phyloP scores from a whole-genome alignment of 441 rosid species.

The Mallotus japonicus region DNA sequence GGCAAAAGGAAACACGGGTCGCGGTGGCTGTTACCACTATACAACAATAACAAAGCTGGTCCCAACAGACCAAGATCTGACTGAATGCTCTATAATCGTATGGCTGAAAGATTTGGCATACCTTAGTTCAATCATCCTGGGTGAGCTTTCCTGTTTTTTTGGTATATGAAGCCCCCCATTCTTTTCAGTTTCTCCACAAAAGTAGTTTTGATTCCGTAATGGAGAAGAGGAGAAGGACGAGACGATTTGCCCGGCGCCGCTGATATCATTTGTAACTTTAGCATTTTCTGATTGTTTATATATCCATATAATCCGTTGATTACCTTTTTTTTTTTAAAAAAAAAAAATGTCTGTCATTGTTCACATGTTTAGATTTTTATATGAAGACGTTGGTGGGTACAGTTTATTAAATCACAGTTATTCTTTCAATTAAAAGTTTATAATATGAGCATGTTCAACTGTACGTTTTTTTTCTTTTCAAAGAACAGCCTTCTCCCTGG shows the following conservation, averaged over 20 bases:
- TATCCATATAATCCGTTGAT: conserved; percentile 24
- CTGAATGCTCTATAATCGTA: conserved; percentile 23
- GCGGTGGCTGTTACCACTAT: conserved; percentile 70
- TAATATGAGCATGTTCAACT: neutral
- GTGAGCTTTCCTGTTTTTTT: conserved; percentile 33
- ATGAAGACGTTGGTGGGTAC: neutral
- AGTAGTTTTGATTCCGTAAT: conserved; percentile 1
- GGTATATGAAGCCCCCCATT: conserved; percentile 30
- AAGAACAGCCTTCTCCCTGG: neutral
- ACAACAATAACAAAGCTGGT: conserved; percentile 52
- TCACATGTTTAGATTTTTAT: conserved; percentile 10
- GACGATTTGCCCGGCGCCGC: conserved; percentile 17
- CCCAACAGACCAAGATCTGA: conserved; percentile 77
- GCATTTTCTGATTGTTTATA: conserved; percentile 27
- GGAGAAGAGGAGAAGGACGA: conserved; percentile 22
- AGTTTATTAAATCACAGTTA: neutral
- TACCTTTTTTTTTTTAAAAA: neutral
- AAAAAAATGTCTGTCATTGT: neutral
- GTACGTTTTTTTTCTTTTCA: neutral
- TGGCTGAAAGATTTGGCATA: conserved; percentile 7
- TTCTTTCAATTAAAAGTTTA: neutral
- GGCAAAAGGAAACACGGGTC: conserved; percentile 75
- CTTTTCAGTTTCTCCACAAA: conserved; percentile 1
- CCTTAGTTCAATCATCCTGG: conserved; percentile 1
- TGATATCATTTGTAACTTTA: conserved; percentile 19